These are phyloP conservation scores for Tylopilus subfusipes DNA, from an alignment of 768 basidiomycete genomes.

Conservation along the genomic window DNA sequence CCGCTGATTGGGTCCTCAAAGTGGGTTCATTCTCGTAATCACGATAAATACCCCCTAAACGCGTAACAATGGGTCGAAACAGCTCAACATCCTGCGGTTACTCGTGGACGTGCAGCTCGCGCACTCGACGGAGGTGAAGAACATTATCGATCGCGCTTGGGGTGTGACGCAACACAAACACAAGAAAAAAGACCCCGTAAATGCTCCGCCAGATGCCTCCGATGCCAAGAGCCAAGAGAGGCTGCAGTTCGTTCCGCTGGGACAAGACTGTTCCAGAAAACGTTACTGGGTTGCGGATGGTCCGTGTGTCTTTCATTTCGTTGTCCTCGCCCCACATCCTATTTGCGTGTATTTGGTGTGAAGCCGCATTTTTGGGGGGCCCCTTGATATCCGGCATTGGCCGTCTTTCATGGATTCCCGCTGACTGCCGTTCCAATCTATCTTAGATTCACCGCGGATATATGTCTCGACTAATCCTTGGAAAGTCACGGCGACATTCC, in stretches of 20 bases:
- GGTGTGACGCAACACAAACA: slow-evolving; percentile 81
- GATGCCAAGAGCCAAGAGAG: slow-evolving; percentile 66
- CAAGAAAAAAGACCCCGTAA: slow-evolving; percentile 69
- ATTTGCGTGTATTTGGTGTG: slow-evolving; percentile 75
- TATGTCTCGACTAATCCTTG: slow-evolving; percentile 87
- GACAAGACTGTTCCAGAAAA: slow-evolving; percentile 71
- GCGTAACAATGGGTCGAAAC: slow-evolving; percentile 22
- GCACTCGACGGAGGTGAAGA: slow-evolving; percentile 67
- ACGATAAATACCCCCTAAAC: slow-evolving; percentile 28
- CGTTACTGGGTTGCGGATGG: slow-evolving; percentile 89
- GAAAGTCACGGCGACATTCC: slow-evolving; percentile 80
- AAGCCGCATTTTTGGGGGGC: slow-evolving; percentile 45
- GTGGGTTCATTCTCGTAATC: slow-evolving; percentile 43
- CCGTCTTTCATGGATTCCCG: slow-evolving; percentile 32
- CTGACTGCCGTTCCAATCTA: slow-evolving; percentile 32
- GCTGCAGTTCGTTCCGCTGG: slow-evolving; percentile 66
- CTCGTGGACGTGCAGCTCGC: slow-evolving; percentile 81
- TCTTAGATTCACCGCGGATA: slow-evolving; percentile 77
- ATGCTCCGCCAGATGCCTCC: slow-evolving; percentile 50
- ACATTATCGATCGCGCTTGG: slow-evolving; percentile 78
- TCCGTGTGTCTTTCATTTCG: slow-evolving; percentile 53
- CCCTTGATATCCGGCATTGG: slow-evolving; percentile 37
- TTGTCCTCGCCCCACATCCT: slow-evolving; percentile 35
- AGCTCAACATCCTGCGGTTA: slow-evolving; percentile 82
- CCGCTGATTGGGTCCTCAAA: slow-evolving; percentile 79